phyloP scores from a whole-genome alignment of 257 asterid species.

The Gentiana macrophylla region DNA sequence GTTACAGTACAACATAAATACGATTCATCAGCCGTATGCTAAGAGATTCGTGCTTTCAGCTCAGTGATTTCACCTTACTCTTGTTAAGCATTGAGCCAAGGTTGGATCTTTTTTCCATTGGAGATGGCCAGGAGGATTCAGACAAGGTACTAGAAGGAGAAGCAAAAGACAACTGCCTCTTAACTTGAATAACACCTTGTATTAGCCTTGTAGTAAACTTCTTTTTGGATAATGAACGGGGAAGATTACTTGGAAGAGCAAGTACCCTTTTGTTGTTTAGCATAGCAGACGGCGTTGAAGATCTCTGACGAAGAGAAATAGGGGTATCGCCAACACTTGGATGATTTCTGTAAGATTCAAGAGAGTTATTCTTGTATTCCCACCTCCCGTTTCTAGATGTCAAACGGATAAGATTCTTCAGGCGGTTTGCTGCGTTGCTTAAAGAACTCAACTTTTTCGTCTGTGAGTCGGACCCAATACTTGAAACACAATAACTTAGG shows the following conservation, averaged over 20 bases:
- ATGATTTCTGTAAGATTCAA: constrained; percentile 17
- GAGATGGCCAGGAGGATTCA: constrained; percentile 52
- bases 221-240: constrained; percentile 54
- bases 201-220: constrained; percentile 42
- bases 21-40: constrained; percentile 50
- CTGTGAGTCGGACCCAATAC: constrained; percentile 17
- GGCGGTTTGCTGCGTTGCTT: constrained; percentile 31
- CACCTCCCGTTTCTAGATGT: constrained; percentile 24
- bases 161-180: constrained; percentile 31
- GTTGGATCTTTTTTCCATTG: constrained; percentile 13
- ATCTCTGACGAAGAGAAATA: constrained; percentile 56
- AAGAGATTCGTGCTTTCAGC: constrained; percentile 39
- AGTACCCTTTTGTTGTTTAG: constrained; percentile 42
- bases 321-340: constrained; percentile 29
- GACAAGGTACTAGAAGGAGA: constrained; percentile 48
- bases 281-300: constrained; percentile 31
- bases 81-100: constrained; percentile 11
- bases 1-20: no score
- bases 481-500: constrained; percentile 20
- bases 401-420: constrained; percentile 44
- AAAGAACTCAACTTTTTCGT: constrained; percentile 27
- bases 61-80: constrained; percentile 23
- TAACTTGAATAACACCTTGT: constrained; percentile 50
- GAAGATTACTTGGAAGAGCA: constrained; percentile 21
- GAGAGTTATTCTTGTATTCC: constrained; percentile 15